Conservation (phyloP, 345 rosid genomes). For the Citrus hindsii region DNA sequence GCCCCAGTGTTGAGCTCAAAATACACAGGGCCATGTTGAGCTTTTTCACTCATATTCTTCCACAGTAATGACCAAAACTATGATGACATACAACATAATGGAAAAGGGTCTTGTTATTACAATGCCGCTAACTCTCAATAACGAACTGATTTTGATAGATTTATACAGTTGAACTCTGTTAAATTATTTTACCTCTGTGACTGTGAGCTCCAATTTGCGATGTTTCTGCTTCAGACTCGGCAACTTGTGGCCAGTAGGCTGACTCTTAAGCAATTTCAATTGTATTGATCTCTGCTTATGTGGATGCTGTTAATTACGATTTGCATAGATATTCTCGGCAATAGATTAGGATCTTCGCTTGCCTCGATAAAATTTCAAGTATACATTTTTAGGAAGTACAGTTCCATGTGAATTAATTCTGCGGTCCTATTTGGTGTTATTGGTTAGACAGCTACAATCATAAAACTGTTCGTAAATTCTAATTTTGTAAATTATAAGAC, state of each 20-base stretch:
- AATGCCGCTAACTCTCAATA: background rate
- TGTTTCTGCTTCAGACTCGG: slow-evolving; percentile 7
- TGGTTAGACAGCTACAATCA: too few species aligned
- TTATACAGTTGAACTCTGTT: background rate
- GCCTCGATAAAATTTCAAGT: background rate
- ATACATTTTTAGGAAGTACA: too few species aligned
- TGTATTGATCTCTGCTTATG: background rate
- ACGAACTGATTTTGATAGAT: background rate
- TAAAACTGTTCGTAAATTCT: too few species aligned
- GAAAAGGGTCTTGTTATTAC: background rate
- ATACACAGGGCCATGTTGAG: slow-evolving; percentile 17
- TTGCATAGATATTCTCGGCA: background rate
- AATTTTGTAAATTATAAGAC: too few species aligned
- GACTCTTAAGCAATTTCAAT: background rate
- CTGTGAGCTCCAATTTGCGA: background rate
- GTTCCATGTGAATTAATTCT: too few species aligned
- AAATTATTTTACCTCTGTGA: background rate
- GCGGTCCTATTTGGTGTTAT: too few species aligned
- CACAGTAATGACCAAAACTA: background rate
- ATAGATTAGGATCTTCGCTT: background rate
- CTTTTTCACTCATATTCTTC: slow-evolving; percentile 28
- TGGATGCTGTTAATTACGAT: background rate
- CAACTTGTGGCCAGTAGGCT: background rate
- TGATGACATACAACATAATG: background rate
- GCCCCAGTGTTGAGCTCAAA: slow-evolving; percentile 53